Evolutionary conservation across 768 basidiomycete species (phyloP).

Genomic region (Kockovaella imperatae): DNA sequence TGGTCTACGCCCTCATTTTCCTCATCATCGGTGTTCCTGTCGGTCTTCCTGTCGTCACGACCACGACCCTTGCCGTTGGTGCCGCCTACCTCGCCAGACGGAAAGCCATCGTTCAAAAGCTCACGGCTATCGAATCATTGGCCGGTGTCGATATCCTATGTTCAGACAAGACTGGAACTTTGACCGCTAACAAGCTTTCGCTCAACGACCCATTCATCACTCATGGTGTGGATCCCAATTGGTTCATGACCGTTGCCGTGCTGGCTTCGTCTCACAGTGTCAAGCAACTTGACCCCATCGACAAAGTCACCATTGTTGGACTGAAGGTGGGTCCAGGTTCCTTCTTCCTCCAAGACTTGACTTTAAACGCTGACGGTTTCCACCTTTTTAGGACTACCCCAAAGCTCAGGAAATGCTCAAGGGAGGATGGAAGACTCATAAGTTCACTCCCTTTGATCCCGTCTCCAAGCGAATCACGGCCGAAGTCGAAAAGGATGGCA

Average conservation of each 20-base stretch:
- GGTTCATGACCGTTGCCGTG: constrained; percentile 48
- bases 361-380: background rate
- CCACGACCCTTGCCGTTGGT: constrained; percentile 48
- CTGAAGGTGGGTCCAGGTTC: constrained; percentile 38
- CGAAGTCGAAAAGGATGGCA: constrained; percentile 50
- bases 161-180: constrained; percentile 45
- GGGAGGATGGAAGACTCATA: constrained; percentile 49
- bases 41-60: constrained; percentile 51
- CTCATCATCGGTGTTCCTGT: constrained; percentile 52
- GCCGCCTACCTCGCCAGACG: constrained; percentile 49
- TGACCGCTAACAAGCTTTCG: constrained; percentile 52
- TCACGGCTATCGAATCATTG: constrained; percentile 52
- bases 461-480: constrained; percentile 53
- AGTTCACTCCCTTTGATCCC: constrained; percentile 52
- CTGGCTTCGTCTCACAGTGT: constrained; percentile 51
- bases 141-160: constrained; percentile 51
- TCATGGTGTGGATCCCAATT: constrained; percentile 42
- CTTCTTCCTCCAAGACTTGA: background rate
- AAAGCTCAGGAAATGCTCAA: constrained; percentile 49
- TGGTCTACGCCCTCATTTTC: constrained; percentile 49
- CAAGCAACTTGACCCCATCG: constrained; percentile 51
- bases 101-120: constrained; percentile 51
- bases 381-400: constrained; percentile 46
- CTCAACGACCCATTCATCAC: constrained; percentile 47
- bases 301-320: constrained; percentile 50